Base-by-base conservation (phyloP, 2,329 filamentous ascomycete species). In the Fonsecaea multimorphosa region DNA sequence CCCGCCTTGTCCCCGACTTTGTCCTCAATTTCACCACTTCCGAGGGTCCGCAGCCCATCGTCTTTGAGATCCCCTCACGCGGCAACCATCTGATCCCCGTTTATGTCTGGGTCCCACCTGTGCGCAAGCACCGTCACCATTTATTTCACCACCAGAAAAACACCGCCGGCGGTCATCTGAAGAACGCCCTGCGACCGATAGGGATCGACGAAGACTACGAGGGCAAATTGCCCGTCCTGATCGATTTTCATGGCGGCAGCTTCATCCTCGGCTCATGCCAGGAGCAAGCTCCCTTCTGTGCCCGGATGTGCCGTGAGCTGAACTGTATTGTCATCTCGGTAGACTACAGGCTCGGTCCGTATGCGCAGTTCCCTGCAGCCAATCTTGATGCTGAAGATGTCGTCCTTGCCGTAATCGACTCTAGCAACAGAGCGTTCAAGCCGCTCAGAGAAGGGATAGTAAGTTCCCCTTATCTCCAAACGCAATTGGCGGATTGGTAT, bases 341-440 rank as follows among this genome's bases (percentile, higher is more conserved):
- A 2, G 81, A 82, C 58, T 83, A 83, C 66, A 78, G 81, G 38
- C 79, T 82, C 53, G 81, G 79, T 3, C 81, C 81, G 0, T 77
- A 81, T 63, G 75, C 80, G 63, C 77, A 80, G 40, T 83, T 81
- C 55, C 81, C 81, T 0, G 79, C 80, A 0, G 81, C 81, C 1
- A 77, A 82, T 19, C 77, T 81, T 65, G 81, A 83, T 65, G 79
- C 78, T 9, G 81, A 83, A 59, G 81, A 83, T 63, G 79, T 80
- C 1, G 70, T 82, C 1, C 74, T 74, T 3, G 79, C 80, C 1
- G 76, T 83, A 2, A 71, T 82, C 31, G 76, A 81, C 24, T 54
- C 63, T 4, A 58, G 36, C 9, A 67, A 54, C 7, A 64, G 59
- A 31, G 64, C 62, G 8, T 70, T 70, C 63, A 44, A 40, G 22